Evolutionary conservation across 768 basidiomycete genomes (phyloP).

Genomic region (Paxillus rubicundulus): DNA sequence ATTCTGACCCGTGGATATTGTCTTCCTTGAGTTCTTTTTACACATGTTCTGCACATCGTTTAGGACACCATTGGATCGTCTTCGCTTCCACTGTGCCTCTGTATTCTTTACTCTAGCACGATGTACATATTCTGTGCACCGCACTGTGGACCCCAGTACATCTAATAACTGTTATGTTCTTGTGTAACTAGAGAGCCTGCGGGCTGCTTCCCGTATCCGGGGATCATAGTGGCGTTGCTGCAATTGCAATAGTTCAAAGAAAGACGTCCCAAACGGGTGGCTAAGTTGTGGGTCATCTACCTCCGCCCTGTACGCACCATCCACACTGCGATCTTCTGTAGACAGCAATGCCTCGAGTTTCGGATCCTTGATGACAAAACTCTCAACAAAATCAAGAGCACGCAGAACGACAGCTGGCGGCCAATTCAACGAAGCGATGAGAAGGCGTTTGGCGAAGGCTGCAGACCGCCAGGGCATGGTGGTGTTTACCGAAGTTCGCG

Average conservation of each 20-base stretch:
- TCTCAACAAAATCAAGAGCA: slow-evolving; percentile 69
- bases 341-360: slow-evolving; percentile 81
- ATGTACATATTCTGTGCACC: slow-evolving; percentile 34
- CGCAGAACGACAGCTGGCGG: slow-evolving; percentile 62
- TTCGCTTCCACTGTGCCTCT: slow-evolving; percentile 21
- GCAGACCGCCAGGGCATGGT: slow-evolving; percentile 75
- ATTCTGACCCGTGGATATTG: slow-evolving; percentile 28
- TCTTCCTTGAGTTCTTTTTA: slow-evolving; percentile 25
- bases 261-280: slow-evolving; percentile 78
- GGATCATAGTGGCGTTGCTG: slow-evolving; percentile 61
- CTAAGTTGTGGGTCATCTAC: slow-evolving; percentile 86
- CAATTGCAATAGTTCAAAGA: slow-evolving; percentile 80
- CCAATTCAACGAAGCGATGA: slow-evolving; percentile 80
- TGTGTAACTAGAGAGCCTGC: slow-evolving; percentile 47
- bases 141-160: slow-evolving; percentile 26
- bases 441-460: slow-evolving; percentile 91
- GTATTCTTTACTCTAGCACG: slow-evolving; percentile 19
- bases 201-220: slow-evolving; percentile 65
- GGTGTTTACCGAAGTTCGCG: slow-evolving; percentile 52
- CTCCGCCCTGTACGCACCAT: slow-evolving; percentile 83
- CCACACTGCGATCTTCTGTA: slow-evolving; percentile 80
- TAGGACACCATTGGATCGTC: slow-evolving; percentile 10
- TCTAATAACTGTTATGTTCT: slow-evolving; percentile 34
- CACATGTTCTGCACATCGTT: slow-evolving; percentile 7
- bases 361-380: slow-evolving; percentile 71